phyloP scores from a whole-genome alignment of 2,329 filamentous ascomycete genomes.

The Colletotrichum sp. region DNA sequence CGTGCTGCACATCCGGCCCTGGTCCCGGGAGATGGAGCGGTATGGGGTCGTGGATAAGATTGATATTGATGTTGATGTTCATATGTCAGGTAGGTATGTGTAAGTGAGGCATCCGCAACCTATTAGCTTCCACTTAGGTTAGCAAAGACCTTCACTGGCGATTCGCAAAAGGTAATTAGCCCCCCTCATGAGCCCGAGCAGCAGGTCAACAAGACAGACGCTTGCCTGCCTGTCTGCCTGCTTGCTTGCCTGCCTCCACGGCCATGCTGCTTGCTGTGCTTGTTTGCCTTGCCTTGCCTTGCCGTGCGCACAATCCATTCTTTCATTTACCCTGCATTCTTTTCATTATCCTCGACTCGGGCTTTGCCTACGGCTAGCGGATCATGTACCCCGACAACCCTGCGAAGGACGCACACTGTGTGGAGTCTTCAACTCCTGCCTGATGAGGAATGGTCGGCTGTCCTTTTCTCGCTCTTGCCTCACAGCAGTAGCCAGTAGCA shows the following conservation, averaged over 20 bases:
- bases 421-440: not conserved
- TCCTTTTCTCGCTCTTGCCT: not conserved
- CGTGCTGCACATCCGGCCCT: not conserved
- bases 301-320: not conserved
- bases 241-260: not conserved
- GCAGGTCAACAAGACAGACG: not conserved
- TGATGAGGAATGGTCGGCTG: not conserved
- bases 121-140: not conserved
- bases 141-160: not conserved
- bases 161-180: not conserved
- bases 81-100: not conserved
- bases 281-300: not conserved
- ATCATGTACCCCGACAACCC: not conserved
- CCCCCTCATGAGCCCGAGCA: not conserved
- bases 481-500: not conserved
- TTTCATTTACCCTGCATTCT: slow-evolving; percentile 3
- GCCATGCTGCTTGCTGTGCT: not conserved
- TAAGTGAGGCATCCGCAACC: not conserved
- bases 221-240: not conserved
- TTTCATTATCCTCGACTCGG: not conserved
- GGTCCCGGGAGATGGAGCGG: not conserved
- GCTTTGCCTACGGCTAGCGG: slow-evolving; percentile 4
- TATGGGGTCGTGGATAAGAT: not conserved
- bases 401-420: not conserved
- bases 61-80: not conserved